Conservation (phyloP, 2,329 filamentous ascomycete species). For the Cladosporium sp. region DNA sequence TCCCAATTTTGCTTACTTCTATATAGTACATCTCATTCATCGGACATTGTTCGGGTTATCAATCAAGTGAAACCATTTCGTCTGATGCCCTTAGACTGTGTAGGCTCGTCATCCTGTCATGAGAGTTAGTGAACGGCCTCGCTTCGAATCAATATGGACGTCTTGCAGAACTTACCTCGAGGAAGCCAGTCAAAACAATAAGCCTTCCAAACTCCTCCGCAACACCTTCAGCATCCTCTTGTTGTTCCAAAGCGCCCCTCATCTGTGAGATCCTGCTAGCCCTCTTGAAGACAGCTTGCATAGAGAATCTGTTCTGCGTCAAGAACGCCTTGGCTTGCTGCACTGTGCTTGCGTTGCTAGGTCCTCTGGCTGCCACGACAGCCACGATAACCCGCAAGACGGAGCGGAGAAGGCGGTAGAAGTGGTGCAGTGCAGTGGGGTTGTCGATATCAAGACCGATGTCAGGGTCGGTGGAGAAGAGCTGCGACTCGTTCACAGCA, state of each 20-base stretch:
- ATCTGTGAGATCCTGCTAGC: constrained; percentile 68
- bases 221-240: constrained; percentile 62
- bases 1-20: neutral
- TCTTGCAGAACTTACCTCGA: constrained; percentile 65
- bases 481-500: constrained; percentile 71
- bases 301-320: constrained; percentile 73
- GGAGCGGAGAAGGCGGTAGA: constrained; percentile 77
- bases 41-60: neutral
- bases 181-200: constrained; percentile 75
- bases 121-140: neutral
- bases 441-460: constrained; percentile 75
- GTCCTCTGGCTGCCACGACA: constrained; percentile 73
- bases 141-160: neutral
- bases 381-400: constrained; percentile 78
- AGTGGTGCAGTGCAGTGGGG: constrained; percentile 66
- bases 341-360: constrained; percentile 69
- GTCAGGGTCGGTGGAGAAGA: constrained; percentile 89
- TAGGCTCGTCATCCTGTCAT: constrained; percentile 18
- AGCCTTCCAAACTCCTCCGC: constrained; percentile 82
- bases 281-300: constrained; percentile 86
- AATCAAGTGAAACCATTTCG: constrained; percentile 18
- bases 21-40: neutral
- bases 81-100: constrained; percentile 11
- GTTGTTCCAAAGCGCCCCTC: constrained; percentile 27
- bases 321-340: constrained; percentile 77